Conservation (phyloP, 495 filamentous ascomycete genomes). For the Bombardia bombarda region DNA sequence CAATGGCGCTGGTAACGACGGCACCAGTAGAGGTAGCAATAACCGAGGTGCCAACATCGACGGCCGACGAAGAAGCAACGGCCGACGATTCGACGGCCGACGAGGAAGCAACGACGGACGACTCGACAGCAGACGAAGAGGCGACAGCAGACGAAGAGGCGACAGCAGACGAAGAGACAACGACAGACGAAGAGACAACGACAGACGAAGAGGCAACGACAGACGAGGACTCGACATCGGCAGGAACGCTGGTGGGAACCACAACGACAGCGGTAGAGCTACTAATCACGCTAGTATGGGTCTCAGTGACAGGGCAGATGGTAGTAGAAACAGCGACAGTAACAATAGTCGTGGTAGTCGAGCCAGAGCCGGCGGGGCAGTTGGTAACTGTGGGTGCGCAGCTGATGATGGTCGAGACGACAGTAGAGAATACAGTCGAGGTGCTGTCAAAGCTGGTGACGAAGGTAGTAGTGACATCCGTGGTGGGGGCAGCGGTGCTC, state of each 20-base stretch:
- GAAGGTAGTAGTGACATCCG: conserved; percentile 18
- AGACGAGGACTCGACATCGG: not conserved
- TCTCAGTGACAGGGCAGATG: conserved; percentile 43
- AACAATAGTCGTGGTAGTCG: conserved; percentile 42
- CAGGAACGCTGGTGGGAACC: conserved; percentile 3
- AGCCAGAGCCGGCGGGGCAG: conserved; percentile 50
- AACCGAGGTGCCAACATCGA: conserved; percentile 1
- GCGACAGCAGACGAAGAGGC: not conserved
- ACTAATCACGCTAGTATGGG: conserved; percentile 17
- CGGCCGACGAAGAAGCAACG: conserved; percentile 3
- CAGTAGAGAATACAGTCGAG: conserved; percentile 55
- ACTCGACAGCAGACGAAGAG: not conserved
- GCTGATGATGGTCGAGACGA: conserved; percentile 50
- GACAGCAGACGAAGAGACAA: not conserved
- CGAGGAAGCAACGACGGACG: conserved; percentile 10
- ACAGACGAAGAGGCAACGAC: too few relatives aligned
- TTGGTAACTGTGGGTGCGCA: conserved; percentile 48
- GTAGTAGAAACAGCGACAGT: conserved; percentile 58
- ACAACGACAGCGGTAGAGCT: conserved; percentile 1
- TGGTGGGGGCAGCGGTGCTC: too few relatives aligned
- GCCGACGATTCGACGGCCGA: conserved; percentile 8
- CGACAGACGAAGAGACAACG: conserved; percentile 7
- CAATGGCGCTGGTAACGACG: conserved; percentile 23
- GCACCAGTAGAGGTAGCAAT: not conserved
- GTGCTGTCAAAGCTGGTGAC: conserved; percentile 36